A percentile compares a stretch with the other conserved stretches of the same genome.
Conservation (phyloP, 1,284 basidiomycete species). For the Prillingera fragicola region DNA sequence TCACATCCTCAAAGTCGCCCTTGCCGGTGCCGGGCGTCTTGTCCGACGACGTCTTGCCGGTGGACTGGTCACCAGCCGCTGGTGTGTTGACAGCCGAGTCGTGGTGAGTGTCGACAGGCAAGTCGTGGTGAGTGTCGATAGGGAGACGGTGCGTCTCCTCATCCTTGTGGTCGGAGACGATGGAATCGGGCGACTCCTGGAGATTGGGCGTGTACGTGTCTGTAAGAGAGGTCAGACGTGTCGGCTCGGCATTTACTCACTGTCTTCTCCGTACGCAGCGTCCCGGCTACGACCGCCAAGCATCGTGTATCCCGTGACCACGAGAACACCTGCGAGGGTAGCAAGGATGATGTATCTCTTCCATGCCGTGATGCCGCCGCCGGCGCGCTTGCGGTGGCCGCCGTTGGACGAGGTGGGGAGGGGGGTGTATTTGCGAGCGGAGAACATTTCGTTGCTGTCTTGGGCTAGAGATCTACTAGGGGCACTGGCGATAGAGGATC, state of each 20-base stretch:
- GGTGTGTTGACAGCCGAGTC: too few relatives aligned
- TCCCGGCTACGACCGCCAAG: neutral
- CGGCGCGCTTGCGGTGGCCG: slow-evolving; percentile 23
- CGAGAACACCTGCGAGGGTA: slow-evolving; percentile 3
- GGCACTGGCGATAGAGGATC: too few relatives aligned
- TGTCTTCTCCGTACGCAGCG: slow-evolving; percentile 24
- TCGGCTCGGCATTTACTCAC: slow-evolving; percentile 16
- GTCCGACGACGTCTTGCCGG: neutral
- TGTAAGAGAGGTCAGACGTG: slow-evolving; percentile 2
- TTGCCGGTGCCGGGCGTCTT: neutral
- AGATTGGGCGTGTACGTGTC: slow-evolving; percentile 37
- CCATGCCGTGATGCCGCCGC: slow-evolving; percentile 34
- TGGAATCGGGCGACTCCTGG: slow-evolving; percentile 16
- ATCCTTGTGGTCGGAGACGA: slow-evolving; percentile 15
- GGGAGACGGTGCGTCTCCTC: slow-evolving; percentile 8
- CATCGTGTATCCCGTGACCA: slow-evolving; percentile 1
- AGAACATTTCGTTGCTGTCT: slow-evolving; percentile 43
- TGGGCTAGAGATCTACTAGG: too few relatives aligned
- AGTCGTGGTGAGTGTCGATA: slow-evolving; percentile 2
- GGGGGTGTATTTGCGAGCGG: slow-evolving; percentile 38
- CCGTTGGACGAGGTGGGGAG: slow-evolving; percentile 34
- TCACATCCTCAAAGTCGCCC: too few relatives aligned
- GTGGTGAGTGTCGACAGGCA: too few relatives aligned
- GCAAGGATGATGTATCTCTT: slow-evolving; percentile 36
- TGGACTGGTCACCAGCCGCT: too few relatives aligned